Evolutionary conservation across 257 asterid genomes (phyloP).

Genomic region (Solanum stenotomum): DNA sequence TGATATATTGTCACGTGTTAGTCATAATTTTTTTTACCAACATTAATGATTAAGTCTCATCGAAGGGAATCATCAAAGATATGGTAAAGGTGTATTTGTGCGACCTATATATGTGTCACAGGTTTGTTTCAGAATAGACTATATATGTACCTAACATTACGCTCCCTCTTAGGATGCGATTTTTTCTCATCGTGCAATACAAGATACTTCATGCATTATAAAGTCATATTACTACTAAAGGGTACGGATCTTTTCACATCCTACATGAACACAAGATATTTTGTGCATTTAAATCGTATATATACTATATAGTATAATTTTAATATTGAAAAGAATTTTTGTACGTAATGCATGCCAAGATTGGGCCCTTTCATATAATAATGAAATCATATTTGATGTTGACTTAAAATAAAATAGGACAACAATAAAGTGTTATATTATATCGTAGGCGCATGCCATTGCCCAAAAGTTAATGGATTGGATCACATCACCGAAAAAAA

Average conservation of each 20-base stretch:
- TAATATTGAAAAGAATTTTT: neutral
- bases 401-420: neutral
- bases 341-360: neutral
- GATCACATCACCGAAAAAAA: conserved; percentile 24
- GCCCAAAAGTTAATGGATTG: neutral
- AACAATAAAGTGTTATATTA: neutral
- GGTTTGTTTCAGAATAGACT: neutral
- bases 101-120: neutral
- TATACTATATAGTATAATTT: neutral
- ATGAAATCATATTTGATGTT: neutral
- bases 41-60: too few species aligned
- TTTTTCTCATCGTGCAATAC: neutral
- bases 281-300: neutral
- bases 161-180: neutral
- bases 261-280: neutral
- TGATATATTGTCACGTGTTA: neutral
- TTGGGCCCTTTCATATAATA: neutral
- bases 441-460: neutral
- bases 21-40: neutral
- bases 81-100: neutral
- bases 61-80: neutral
- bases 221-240: neutral
- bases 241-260: neutral
- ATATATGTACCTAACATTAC: too few species aligned
- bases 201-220: neutral